Evolutionary conservation across 805 yeast species (phyloP), one percentile per base, ranked within the genome.

Genomic region (Grigorovia jiainica): DNA sequence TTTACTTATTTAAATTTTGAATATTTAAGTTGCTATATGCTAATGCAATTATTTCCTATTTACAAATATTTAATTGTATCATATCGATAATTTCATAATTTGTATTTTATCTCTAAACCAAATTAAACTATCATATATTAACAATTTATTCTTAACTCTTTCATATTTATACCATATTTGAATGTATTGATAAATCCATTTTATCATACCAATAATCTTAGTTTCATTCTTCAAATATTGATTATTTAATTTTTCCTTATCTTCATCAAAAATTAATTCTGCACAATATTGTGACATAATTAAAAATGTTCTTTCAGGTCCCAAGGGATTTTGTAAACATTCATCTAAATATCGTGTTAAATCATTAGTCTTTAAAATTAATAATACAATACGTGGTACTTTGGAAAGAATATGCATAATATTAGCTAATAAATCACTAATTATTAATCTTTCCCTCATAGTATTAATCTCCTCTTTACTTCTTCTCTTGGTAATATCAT

Each of bases 231-330:
- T 52, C 2, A 31, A 37, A 43, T 43, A 46, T 4, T 41, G 29
- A 9, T 32, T 24, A 38, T 50, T 50, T 9, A 54, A 51, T 16
- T 43, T 41, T 44, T 79, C 85, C 16, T 62, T 55, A 3, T 75
- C 72, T 53, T 86, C 95, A n/a, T 70, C 71, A 52, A 76, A 84
- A 1, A 86, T 90, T 0, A 87, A 76, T 19, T 67, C 65, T 0
- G 97, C 89, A 66, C 97, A 92, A 60, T 92, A 90, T 25, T 77
- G 75, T 2, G 95, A 92, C 82, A 92, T 73, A 34, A 92, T 86
- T 49, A 89, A 64, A 50, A 92, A 90, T 0, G 95, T 83, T 39
- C 95, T 69, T 55, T 85, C 90, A 5, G 84, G 81, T 0, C 97
- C 97, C 36, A 89, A 63, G 0, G 96, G 95, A 46, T 79, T 78